Percentiles rank a stretch among this genome's conserved stretches.
Conservation (phyloP, 306 rosid species). For the Alnus glutinosa region DNA sequence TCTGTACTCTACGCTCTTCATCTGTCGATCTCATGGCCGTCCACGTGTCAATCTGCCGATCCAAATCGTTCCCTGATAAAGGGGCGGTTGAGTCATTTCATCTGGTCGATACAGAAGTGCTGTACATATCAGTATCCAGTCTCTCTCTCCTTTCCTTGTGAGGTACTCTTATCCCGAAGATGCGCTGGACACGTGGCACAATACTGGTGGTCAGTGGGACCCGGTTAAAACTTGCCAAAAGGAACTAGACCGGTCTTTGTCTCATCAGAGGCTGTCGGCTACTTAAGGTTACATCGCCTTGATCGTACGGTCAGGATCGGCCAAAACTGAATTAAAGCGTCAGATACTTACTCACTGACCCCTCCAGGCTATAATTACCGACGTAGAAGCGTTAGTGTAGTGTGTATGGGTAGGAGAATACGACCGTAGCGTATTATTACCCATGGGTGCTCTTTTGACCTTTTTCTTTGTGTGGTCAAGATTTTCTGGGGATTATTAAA, state of each 20-base stretch:
- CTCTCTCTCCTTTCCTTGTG: background rate
- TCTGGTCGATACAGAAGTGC: background rate
- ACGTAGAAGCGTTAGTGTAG: background rate
- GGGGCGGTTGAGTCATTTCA: background rate
- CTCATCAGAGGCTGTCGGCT: conserved; percentile 45
- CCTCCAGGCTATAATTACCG: background rate
- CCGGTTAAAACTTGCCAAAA: conserved; percentile 64
- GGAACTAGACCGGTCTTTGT: conserved; percentile 89
- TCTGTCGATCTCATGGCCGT: background rate
- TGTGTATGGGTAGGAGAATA: background rate
- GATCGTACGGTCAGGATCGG: conserved; percentile 48
- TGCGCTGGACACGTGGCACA: conserved; percentile 31
- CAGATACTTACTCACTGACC: conserved; percentile 8
- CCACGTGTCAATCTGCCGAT: conserved; percentile 22
- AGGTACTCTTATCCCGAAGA: background rate
- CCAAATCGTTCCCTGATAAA: background rate
- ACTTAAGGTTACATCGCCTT: background rate
- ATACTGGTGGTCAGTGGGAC: conserved; percentile 20
- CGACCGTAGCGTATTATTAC: background rate
- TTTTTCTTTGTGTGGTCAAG: too few relatives aligned
- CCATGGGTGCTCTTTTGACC: too few relatives aligned
- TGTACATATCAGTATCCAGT: background rate
- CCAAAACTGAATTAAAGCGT: conserved; percentile 26
- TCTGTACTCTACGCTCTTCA: background rate
- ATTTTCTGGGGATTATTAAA: too few relatives aligned